Base-by-base conservation (phyloP, 2,329 filamentous ascomycete genomes). In the Colletotrichum tropicicola region DNA sequence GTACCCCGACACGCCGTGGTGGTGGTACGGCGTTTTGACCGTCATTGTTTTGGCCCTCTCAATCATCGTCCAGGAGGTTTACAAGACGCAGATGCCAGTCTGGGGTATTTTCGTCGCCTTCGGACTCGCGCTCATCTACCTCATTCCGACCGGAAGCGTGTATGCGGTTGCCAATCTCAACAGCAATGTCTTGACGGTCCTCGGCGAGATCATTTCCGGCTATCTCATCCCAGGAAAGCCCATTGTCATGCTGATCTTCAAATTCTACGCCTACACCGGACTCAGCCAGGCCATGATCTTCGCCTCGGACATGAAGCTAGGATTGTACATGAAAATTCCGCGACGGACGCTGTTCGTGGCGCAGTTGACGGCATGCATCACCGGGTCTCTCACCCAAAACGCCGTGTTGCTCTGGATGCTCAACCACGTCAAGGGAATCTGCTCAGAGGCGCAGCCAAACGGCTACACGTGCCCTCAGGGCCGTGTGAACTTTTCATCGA, bases 301-400 rank as follows among this genome's bases (percentile, higher is more conserved):
- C 59, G 74, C 89, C 0, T 86, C 89, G 47, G 80, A 82, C 60
- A 71, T 82, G 47, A 83, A 83, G 63, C 72, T 83, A 6, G 82
- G 78, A 0, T 72, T 78, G 32, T 79, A 79, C 60, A 78, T 88
- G 83, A 86, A 89, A 57, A 80, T 89, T 0, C 85, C 87, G 0
- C 87, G 87, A 2, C 82, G 84, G 6, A 78, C 83, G 0, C 82
- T 89, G 8, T 89, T 90, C 75, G 86, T 88, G 70, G 85, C 85
- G 2, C 87, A 89, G 68, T 77, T 89, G 9, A 85, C 89, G 27
- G 87, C 86, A 4, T 85, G 84, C 15, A 73, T 86, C 6, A 73
- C 83, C 4, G 82, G 81, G 5, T 79, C 80, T 4, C 71, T 84
- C 2, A 80, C 80, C 0, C 81, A 84, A 73, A 76, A 45, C 58